phyloP scores from a whole-genome alignment of 345 rosid species.

The Brassica napus region DNA sequence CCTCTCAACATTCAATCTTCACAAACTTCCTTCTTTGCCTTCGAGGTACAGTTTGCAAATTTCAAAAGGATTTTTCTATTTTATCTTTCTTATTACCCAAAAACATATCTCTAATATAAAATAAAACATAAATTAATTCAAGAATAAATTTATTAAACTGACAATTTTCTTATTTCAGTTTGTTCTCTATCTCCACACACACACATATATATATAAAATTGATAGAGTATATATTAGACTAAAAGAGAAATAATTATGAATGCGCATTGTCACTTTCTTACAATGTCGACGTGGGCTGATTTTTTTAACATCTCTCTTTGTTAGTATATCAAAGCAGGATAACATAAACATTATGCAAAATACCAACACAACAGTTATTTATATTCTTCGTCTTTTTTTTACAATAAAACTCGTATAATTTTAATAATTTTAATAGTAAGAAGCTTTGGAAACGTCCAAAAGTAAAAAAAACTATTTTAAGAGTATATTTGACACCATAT shows the following conservation, averaged over 20 bases:
- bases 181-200: no score
- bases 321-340: background rate
- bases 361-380: background rate
- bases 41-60: slow-evolving; percentile 31
- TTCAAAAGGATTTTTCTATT: background rate
- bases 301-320: background rate
- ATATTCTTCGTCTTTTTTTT: background rate
- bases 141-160: no score
- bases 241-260: background rate
- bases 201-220: background rate
- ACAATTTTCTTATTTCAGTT: no score
- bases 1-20: no score
- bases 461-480: no score
- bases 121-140: no score
- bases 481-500: background rate
- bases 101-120: no score
- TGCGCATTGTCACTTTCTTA: background rate
- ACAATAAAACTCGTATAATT: background rate
- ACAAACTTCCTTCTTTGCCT: no score
- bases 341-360: background rate
- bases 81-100: background rate
- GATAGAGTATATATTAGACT: background rate
- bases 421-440: background rate
- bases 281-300: background rate
- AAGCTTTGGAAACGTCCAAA: background rate